Percentiles rank a stretch among this genome's conserved stretches.
These are phyloP conservation scores for Solanum chilense DNA, from an alignment of 257 asterid genomes.

Conservation along the genomic window DNA sequence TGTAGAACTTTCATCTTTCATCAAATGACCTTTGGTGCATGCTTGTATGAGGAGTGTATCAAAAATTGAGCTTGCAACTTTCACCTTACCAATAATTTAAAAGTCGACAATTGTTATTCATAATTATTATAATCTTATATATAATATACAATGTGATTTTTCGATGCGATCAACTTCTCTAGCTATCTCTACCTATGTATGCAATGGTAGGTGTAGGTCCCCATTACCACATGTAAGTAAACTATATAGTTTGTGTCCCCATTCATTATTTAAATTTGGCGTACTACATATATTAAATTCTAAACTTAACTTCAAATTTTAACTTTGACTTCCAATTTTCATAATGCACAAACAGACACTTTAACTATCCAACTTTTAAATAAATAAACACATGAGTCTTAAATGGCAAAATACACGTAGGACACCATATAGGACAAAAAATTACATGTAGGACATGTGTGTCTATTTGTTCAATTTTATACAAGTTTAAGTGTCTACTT, in stretches of 20 bases:
- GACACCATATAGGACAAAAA: too few species aligned
- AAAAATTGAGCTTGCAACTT: background rate
- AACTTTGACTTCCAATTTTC: too few species aligned
- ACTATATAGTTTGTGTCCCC: background rate
- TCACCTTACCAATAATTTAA: background rate
- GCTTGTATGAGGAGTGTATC: background rate
- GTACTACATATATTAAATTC: too few species aligned
- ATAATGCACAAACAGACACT: too few species aligned
- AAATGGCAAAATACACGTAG: too few species aligned
- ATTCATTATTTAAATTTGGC: background rate
- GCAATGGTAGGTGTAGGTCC: background rate
- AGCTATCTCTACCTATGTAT: background rate
- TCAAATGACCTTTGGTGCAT: background rate
- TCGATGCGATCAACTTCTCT: rapidly evolving
- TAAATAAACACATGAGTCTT: too few species aligned
- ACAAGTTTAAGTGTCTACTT: too few species aligned
- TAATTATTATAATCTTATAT: background rate
- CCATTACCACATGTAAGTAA: background rate
- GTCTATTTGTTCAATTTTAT: too few species aligned
- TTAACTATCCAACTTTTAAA: too few species aligned
- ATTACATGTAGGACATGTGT: too few species aligned
- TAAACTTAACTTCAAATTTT: too few species aligned
- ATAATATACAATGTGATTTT: background rate
- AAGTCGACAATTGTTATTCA: too few species aligned
- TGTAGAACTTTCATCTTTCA: background rate